Evolutionary conservation across 2,329 filamentous ascomycete genomes (phyloP), one percentile per base, ranked within the genome.

Genomic region (Fusarium solani-melongenae): DNA sequence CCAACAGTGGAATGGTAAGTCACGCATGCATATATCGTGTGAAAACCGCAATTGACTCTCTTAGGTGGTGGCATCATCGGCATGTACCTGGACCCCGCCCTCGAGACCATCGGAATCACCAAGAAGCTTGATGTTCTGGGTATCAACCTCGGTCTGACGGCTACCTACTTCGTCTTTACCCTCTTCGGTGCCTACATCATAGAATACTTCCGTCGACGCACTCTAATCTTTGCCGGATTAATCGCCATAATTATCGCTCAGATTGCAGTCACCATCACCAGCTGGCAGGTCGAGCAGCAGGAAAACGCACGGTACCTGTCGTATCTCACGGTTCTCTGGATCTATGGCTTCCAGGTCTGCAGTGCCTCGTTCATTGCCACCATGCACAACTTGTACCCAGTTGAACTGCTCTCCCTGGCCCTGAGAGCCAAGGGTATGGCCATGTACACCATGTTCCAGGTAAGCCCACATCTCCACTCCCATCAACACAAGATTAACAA

Each of bases 391-490:
- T 11, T 76, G 8, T 76, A 76, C 7, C 75, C 75, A 3, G 75
- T 77, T 4, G 75, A 77, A n/a, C 7, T 77, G 0, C 60, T 77
- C 6, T 76, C 74, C 1, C 67, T 77, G 0, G 59, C 75, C 2
- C n/a, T 76, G 6, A 63, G 75, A 36, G 75, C 75, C 7, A 77
- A 77, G 56, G 72, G 75, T 4, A 76, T 77, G 75, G 75, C 72
- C 2, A 36, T 77, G 8, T 77, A 75, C 31, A 67, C 72, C 12
- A 77, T 76, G 75, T 73, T 77, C 22, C 74, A 75, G 66, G 60
- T 56, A 55, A 22, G 38, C 34, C 5, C 1, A 0, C 46, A 20
- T 11, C 46, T 31, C 11, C 7, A 8, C 6, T 3, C 27, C 4
- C 11, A 4, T 31, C 46, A 29, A 14, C 27, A 31, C 12, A 4